Evolutionary conservation across 1,284 basidiomycete genomes (phyloP).

Genomic region (Volvariella surrecta): DNA sequence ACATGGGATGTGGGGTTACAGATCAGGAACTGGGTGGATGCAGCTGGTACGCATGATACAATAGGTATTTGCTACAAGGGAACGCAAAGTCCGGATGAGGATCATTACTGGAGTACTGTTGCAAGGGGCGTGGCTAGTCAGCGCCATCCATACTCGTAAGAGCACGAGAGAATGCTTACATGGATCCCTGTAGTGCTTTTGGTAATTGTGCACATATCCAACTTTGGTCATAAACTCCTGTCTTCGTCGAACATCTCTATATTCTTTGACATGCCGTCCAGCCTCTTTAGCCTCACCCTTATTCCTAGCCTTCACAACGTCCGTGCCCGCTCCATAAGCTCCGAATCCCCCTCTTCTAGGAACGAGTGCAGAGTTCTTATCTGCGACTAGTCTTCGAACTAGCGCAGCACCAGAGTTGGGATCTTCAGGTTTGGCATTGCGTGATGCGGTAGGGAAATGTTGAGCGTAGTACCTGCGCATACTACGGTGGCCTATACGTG

Average conservation of each 20-base stretch:
- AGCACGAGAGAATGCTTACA: conserved; percentile 23
- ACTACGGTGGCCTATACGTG: conserved; percentile 86
- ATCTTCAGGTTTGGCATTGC: conserved; percentile 39
- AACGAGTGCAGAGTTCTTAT: conserved; percentile 77
- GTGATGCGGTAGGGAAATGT: conserved; percentile 34
- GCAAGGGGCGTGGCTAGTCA: not conserved
- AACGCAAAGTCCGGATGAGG: too few species aligned
- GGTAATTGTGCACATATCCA: conserved; percentile 72
- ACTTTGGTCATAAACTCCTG: conserved; percentile 85
- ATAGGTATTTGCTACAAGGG: too few species aligned
- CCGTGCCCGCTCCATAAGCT: conserved; percentile 71
- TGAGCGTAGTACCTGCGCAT: conserved; percentile 88
- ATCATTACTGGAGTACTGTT: conserved; percentile 14
- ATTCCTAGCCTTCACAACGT: conserved; percentile 88
- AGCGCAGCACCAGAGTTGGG: conserved; percentile 65
- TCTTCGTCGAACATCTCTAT: conserved; percentile 71
- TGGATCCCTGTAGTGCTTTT: conserved; percentile 81
- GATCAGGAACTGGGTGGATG: too few species aligned
- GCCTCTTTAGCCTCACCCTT: conserved; percentile 92
- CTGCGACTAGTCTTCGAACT: conserved; percentile 66
- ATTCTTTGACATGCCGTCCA: conserved; percentile 80
- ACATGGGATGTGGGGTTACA: too few species aligned
- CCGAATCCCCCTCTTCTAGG: conserved; percentile 83
- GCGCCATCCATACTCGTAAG: not conserved
- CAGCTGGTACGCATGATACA: too few species aligned